A percentile compares a stretch with the other conserved stretches of the same genome.
phyloP scores from a whole-genome alignment of 179 eudicot genomes.

The Nepenthes alata region DNA sequence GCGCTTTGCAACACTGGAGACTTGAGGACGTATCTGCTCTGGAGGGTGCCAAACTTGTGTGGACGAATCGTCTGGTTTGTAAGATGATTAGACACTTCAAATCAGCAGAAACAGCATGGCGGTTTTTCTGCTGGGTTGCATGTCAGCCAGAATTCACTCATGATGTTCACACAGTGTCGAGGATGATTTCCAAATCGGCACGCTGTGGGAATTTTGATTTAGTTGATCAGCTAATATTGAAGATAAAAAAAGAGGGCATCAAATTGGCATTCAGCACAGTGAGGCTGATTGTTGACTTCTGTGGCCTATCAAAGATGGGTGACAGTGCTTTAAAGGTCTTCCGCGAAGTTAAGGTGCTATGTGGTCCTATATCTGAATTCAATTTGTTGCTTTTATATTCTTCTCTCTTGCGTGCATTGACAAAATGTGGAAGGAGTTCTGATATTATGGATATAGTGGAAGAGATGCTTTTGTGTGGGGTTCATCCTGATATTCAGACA shows the following conservation, averaged over 20 bases:
- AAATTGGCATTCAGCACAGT: conserved; percentile 46
- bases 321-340: conserved; percentile 60
- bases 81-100: conserved; percentile 64
- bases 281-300: conserved; percentile 52
- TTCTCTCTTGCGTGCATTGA: conserved; percentile 57
- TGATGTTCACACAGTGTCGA: conserved; percentile 62
- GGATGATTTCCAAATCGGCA: conserved; percentile 45
- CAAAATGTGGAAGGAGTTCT: conserved; percentile 56
- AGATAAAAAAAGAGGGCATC: conserved; percentile 41
- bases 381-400: conserved; percentile 45
- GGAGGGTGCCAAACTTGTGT: conserved; percentile 59
- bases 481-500: conserved; percentile 65
- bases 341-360: conserved; percentile 32
- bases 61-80: conserved; percentile 78
- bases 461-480: conserved; percentile 50
- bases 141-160: conserved; percentile 61
- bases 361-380: conserved; percentile 31
- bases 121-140: conserved; percentile 72
- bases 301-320: conserved; percentile 47
- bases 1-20: conserved; percentile 61
- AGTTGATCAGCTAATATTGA: conserved; percentile 41
- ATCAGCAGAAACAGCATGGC: conserved; percentile 60
- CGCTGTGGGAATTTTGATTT: conserved; percentile 39
- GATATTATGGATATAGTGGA: conserved; percentile 43
- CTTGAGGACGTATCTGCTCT: conserved; percentile 51